These are phyloP conservation scores for Dimocarpus longan DNA, from an alignment of 345 rosid genomes.

Conservation along the genomic window DNA sequence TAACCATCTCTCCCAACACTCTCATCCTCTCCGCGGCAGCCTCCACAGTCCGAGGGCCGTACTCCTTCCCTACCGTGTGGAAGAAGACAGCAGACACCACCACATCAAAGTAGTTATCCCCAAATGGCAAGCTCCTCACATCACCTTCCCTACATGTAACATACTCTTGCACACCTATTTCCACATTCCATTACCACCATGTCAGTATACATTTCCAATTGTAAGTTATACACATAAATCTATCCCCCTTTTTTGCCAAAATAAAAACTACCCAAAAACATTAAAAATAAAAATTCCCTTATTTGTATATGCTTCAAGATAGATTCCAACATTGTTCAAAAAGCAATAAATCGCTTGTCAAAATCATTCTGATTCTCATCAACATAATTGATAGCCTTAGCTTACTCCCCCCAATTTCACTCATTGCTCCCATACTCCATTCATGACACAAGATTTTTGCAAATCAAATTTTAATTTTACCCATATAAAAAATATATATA, in stretches of 20 bases:
- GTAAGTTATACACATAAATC: no score
- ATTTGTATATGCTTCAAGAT: background rate
- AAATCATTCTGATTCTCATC: slow-evolving; percentile 1
- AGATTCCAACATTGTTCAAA: background rate
- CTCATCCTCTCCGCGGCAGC: slow-evolving; percentile 89
- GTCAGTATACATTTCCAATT: background rate
- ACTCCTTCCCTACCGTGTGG: slow-evolving; percentile 83
- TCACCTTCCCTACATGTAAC: slow-evolving; percentile 94
- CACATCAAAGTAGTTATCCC: slow-evolving; percentile 87
- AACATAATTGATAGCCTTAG: slow-evolving; percentile 1
- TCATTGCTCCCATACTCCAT: no score
- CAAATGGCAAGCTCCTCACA: slow-evolving; percentile 78
- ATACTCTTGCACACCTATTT: slow-evolving; percentile 84
- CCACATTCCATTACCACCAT: background rate
- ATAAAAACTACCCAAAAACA: background rate
- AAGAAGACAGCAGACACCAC: slow-evolving; percentile 87
- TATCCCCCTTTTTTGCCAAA: no score
- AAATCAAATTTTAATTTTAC: no score
- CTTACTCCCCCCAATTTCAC: no score
- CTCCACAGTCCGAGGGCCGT: slow-evolving; percentile 83
- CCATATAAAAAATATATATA: no score
- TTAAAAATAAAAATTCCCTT: background rate
- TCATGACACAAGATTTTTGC: background rate
- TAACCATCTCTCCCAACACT: slow-evolving; percentile 80
- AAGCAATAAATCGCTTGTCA: background rate